A percentile compares a stretch with the other conserved stretches of the same genome.
These are phyloP conservation scores for Bryum argenteum DNA, from an alignment of 225 moss, liverwort and hornwort genomes.

Conservation along the genomic window DNA sequence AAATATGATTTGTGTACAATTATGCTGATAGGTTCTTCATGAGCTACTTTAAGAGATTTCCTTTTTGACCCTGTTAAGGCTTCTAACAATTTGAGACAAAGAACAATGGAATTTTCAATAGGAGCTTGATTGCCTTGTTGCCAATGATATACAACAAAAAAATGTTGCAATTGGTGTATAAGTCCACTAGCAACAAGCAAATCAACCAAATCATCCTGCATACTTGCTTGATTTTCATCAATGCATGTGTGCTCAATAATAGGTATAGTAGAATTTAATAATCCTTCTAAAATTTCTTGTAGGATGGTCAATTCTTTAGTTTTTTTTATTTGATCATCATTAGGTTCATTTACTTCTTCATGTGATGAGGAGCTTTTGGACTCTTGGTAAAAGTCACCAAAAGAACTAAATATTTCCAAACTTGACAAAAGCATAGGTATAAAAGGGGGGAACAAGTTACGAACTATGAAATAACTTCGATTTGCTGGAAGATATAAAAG, in stretches of 20 bases:
- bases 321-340: conserved; percentile 18
- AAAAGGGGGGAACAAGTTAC: conserved; percentile 44
- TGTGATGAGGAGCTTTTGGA: background rate
- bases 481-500: conserved; percentile 42
- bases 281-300: conserved; percentile 44
- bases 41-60: conserved; percentile 22
- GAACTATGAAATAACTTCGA: conserved; percentile 40
- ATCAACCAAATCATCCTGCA: conserved; percentile 51
- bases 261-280: conserved; percentile 33
- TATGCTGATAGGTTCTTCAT: conserved; percentile 45
- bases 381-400: conserved; percentile 26
- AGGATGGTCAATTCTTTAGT: conserved; percentile 28
- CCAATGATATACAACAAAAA: conserved; percentile 38
- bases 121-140: conserved; percentile 35
- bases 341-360: conserved; percentile 3
- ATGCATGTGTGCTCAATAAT: conserved; percentile 37
- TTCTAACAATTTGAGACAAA: conserved; percentile 41
- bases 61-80: conserved; percentile 38
- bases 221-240: conserved; percentile 32
- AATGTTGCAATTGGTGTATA: conserved; percentile 31
- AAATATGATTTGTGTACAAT: conserved; percentile 21
- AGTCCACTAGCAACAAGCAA: conserved; percentile 45
- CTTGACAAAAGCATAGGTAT: conserved; percentile 47
- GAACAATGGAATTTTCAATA: conserved; percentile 29
- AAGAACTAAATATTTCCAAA: conserved; percentile 46